Evolutionary conservation across 352 stramenopile genomes (phyloP), one percentile per base, ranked within the genome.

Genomic region (Phytopythium litorale): DNA sequence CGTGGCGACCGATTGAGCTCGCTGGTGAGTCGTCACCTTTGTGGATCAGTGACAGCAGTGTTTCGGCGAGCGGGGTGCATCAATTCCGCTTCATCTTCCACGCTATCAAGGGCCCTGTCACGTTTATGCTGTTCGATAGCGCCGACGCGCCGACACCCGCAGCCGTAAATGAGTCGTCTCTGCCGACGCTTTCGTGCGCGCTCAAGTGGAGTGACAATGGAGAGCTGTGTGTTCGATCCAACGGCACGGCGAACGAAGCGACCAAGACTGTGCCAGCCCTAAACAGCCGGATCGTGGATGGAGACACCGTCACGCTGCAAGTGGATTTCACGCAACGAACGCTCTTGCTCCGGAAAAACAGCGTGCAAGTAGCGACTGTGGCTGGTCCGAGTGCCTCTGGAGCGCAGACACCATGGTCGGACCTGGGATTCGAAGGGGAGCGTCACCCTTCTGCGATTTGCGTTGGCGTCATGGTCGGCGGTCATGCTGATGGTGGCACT

Each of bases 311-410:
- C 7, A 75, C 54, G 12, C 60, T 89, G 4, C 65, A 81, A 30
- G 30, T 87, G 56, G 73, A 89, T 66, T 60, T 78, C 13, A 19
- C 63, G 11, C 60, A 63, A 2, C 64, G 65, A 15, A 60, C 60
- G 16, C 6, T 89, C 12, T 40, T 69, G 19, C 61, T 84, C 32
- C 64, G 72, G 16, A 84, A 81, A 58, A 89, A 89, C 56, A 62
- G 62, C 30, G 45, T 76, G 16, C 38, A 74, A 21, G 62, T 62
- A 5, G 54, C 53, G 11, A 49, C 66, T 35, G 52, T 81, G 21
- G 59, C 54, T 11, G 66, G 62, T 5, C 56, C 64, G 56, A 11
- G 51, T 21, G 53, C 43, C 9, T 68, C 65, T 12, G 51, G 50
- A 32, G 66, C 73, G n/a, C 62, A 75, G n/a, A 21, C 75, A 56